These are phyloP conservation scores for Triticum urartu DNA, from an alignment of 176 grass and related monocot species.

Conservation along the genomic window DNA sequence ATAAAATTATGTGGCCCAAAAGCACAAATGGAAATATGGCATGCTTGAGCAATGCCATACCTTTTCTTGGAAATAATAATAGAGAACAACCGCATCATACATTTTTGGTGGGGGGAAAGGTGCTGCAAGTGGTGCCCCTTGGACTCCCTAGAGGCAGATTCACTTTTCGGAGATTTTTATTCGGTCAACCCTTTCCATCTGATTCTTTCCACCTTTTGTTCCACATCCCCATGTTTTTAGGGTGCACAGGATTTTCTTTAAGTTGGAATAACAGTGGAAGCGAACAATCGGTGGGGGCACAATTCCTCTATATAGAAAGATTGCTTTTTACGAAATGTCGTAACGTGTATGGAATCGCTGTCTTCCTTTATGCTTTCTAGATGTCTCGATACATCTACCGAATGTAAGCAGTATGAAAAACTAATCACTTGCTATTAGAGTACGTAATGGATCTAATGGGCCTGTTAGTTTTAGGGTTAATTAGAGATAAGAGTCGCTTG, in stretches of 20 bases:
- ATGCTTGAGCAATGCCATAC: not conserved
- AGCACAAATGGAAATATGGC: not conserved
- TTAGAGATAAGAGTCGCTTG: no score
- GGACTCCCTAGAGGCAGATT: constrained; percentile 5
- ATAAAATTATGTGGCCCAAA: constrained; percentile 23
- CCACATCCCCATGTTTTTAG: not conserved
- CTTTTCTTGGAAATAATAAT: constrained; percentile 14
- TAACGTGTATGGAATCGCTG: constrained; percentile 3
- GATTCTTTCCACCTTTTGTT: constrained; percentile 7
- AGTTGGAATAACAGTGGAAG: constrained; percentile 10
- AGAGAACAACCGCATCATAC: not conserved
- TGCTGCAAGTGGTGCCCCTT: not conserved
- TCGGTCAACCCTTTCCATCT: constrained; percentile 34
- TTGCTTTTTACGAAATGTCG: not conserved
- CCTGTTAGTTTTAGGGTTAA: no score
- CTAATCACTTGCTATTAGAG: not conserved
- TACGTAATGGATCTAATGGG: no score
- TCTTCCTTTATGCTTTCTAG: not conserved
- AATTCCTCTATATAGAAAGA: not conserved
- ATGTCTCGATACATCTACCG: not conserved
- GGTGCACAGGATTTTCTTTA: constrained; percentile 6
- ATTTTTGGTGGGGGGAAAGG: constrained; percentile 35
- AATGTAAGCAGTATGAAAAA: not conserved
- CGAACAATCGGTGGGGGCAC: not conserved
- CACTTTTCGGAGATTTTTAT: constrained; percentile 15